Evolutionary conservation across 441 rosid species (phyloP).

Genomic region (Breynia disticha): DNA sequence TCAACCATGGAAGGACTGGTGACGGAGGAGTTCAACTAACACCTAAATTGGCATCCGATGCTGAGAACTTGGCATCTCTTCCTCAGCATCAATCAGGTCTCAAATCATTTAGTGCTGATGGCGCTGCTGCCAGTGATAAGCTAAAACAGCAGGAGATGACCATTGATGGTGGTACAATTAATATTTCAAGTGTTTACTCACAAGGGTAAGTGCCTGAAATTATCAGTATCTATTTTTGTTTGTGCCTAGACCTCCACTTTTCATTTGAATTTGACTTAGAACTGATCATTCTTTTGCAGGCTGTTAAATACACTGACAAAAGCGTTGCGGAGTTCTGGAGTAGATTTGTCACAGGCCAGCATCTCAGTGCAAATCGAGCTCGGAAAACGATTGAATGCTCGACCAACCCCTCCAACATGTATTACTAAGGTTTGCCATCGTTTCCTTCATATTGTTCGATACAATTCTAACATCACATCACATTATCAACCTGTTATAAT

Average conservation of each 20-base stretch:
- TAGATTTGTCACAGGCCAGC: constrained; percentile 77
- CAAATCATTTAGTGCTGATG: constrained; percentile 20
- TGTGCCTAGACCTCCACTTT: no score
- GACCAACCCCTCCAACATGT: constrained; percentile 17
- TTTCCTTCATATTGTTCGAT: neutral
- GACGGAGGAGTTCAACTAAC: constrained; percentile 31
- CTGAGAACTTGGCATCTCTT: constrained; percentile 26
- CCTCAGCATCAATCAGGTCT: constrained; percentile 22
- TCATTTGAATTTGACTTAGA: no score
- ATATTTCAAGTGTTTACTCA: constrained; percentile 71
- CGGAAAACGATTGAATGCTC: constrained; percentile 42
- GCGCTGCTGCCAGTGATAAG: constrained; percentile 25
- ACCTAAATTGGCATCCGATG: constrained; percentile 27
- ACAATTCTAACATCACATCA: no score
- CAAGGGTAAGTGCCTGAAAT: constrained; percentile 45
- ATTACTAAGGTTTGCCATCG: constrained; percentile 29
- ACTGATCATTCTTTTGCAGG: constrained; percentile 22
- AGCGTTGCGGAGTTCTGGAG: constrained; percentile 78
- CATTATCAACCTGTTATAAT: neutral
- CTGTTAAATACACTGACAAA: constrained; percentile 62
- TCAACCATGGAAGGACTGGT: constrained; percentile 28
- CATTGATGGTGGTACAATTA: constrained; percentile 66
- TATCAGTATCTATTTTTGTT: no score
- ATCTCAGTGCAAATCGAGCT: constrained; percentile 79
- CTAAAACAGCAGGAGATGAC: constrained; percentile 44